These are phyloP conservation scores for Eucommia ulmoides DNA, from an alignment of 257 asterid species.

Conservation along the genomic window DNA sequence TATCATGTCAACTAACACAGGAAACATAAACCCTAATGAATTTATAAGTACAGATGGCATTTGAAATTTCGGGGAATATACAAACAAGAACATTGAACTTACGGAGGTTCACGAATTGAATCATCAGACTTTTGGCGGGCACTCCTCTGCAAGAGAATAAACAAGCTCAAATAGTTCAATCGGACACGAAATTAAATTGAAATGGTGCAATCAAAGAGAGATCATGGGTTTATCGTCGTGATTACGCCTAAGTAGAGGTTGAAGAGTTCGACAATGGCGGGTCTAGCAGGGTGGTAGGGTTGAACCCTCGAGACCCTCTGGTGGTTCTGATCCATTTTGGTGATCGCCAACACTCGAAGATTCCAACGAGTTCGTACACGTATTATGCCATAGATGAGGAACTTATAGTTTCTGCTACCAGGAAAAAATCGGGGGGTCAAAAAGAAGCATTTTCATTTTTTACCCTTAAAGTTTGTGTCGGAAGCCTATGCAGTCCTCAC, in stretches of 20 bases:
- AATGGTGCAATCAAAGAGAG: background rate
- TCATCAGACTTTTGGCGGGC: constrained; percentile 57
- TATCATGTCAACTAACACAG: background rate
- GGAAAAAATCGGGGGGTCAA: too few species aligned
- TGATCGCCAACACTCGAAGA: too few species aligned
- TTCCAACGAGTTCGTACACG: too few species aligned
- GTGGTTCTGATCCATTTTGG: constrained; percentile 44
- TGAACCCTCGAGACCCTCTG: constrained; percentile 39
- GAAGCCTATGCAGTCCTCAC: too few species aligned
- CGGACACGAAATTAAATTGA: background rate
- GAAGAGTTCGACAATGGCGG: constrained; percentile 64
- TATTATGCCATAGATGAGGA: too few species aligned
- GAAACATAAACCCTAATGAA: background rate
- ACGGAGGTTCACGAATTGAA: constrained; percentile 70
- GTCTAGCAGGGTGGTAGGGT: constrained; percentile 72
- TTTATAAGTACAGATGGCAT: background rate
- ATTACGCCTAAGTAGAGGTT: constrained; percentile 65
- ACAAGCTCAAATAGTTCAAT: background rate
- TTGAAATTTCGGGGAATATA: background rate
- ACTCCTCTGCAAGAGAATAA: constrained; percentile 34
- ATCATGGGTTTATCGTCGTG: too few species aligned
- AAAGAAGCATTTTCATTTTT: too few species aligned
- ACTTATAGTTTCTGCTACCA: too few species aligned
- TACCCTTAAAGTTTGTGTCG: too few species aligned
- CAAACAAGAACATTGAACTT: constrained; percentile 18